Percentiles rank a stretch among this genome's conserved stretches.
phyloP scores from a whole-genome alignment of 768 basidiomycete species.

The Postia placenta region DNA sequence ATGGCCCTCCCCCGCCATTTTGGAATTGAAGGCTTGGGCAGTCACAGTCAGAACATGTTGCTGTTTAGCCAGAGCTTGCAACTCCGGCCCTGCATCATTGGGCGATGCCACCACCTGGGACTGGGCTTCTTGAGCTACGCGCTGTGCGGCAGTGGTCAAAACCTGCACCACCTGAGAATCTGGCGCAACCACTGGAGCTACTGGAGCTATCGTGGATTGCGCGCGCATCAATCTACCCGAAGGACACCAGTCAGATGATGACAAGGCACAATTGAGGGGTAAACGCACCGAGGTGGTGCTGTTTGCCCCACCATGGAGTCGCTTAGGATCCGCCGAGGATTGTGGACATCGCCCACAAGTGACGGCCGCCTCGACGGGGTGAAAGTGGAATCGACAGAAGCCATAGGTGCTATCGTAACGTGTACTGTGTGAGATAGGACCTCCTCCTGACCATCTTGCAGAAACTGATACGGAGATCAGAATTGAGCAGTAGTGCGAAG shows the following conservation, averaged over 20 bases:
- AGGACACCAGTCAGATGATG: background rate
- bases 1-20: conserved; percentile 46
- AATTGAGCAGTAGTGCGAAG: conserved; percentile 1
- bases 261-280: background rate
- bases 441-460: conserved; percentile 71
- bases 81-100: conserved; percentile 37
- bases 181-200: conserved; percentile 33
- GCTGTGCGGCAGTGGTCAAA: conserved; percentile 68
- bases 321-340: conserved; percentile 34
- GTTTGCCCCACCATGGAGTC: conserved; percentile 33
- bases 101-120: conserved; percentile 56
- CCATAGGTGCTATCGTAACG: conserved; percentile 66
- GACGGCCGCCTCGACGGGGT: conserved; percentile 42
- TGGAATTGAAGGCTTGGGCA: conserved; percentile 71
- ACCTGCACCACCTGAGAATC: conserved; percentile 77
- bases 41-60: conserved; percentile 71
- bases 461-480: conserved; percentile 39
- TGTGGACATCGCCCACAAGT: conserved; percentile 36
- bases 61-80: conserved; percentile 73
- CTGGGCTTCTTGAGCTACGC: conserved; percentile 69
- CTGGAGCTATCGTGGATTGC: conserved; percentile 24
- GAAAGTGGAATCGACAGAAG: conserved; percentile 40
- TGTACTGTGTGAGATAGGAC: conserved; percentile 60
- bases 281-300: conserved; percentile 24
- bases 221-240: conserved; percentile 28